Conservation (phyloP, 164 flowering plant species). For the Magnolia officinalis region DNA sequence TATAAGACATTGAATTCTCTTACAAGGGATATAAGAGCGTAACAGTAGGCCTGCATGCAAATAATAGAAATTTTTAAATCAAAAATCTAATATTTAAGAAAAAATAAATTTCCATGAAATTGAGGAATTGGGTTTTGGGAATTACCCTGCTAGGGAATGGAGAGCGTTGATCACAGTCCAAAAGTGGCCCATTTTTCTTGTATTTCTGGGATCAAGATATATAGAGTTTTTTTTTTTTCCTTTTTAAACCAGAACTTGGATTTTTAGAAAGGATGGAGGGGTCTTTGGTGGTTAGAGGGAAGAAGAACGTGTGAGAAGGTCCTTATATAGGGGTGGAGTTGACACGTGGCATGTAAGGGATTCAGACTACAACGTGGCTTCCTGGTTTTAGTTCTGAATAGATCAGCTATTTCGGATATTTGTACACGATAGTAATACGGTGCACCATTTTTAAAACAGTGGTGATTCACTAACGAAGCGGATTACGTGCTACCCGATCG, state of each 20-base stretch:
- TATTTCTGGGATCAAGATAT: background rate
- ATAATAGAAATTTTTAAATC: background rate
- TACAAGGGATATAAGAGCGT: slow-evolving; percentile 87
- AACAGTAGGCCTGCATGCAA: slow-evolving; percentile 59
- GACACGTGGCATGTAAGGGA: slow-evolving; percentile 20
- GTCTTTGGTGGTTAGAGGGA: background rate
- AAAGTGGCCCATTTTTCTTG: slow-evolving; percentile 39
- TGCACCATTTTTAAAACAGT: too few relatives aligned
- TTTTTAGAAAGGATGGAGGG: background rate
- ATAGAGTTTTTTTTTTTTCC: background rate
- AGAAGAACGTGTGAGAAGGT: background rate
- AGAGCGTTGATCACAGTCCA: slow-evolving; percentile 55
- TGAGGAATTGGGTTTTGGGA: too few relatives aligned
- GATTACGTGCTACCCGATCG: too few relatives aligned
- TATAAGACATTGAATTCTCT: slow-evolving; percentile 17
- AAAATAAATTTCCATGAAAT: background rate
- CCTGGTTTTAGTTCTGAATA: slow-evolving; percentile 36
- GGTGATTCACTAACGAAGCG: too few relatives aligned
- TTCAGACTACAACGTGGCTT: slow-evolving; percentile 50
- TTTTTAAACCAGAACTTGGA: background rate
- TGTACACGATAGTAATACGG: too few relatives aligned
- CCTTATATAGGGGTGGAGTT: background rate
- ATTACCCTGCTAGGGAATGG: slow-evolving; percentile 69
- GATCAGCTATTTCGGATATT: background rate
- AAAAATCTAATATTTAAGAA: background rate